Percentiles rank a stretch among this genome's conserved stretches.
Conservation (phyloP, 345 rosid species). For the Mangifera indica region DNA sequence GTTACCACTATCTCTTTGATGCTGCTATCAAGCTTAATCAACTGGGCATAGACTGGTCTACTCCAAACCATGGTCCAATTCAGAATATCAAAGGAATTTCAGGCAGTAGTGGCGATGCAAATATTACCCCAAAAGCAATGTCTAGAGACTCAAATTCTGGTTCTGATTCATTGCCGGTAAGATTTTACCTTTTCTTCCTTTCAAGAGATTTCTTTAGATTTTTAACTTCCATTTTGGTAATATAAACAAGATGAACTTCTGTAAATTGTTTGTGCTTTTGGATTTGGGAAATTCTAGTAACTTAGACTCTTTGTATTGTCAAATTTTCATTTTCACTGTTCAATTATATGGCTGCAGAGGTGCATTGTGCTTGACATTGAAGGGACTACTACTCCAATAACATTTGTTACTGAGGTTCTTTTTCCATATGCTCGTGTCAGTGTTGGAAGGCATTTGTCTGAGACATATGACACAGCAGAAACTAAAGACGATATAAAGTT, state of each 20-base stretch:
- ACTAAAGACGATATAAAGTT: conserved; percentile 75
- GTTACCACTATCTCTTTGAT: conserved; percentile 89
- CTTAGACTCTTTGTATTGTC: not conserved
- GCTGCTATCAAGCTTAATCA: conserved; percentile 93
- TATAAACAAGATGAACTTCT: not conserved
- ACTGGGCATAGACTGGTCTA: conserved; percentile 68
- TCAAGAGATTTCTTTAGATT: not conserved
- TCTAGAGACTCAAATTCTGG: conserved; percentile 41
- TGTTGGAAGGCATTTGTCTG: conserved; percentile 75
- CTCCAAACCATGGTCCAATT: conserved; percentile 72
- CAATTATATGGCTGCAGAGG: conserved; percentile 49
- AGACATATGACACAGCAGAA: conserved; percentile 71
- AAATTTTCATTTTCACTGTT: conserved; percentile 10
- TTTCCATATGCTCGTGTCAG: conserved; percentile 90
- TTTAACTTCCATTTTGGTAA: conserved; percentile 1
- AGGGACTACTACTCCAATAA: conserved; percentile 96
- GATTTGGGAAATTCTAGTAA: not conserved
- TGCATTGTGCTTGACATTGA: conserved; percentile 93
- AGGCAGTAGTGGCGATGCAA: conserved; percentile 26
- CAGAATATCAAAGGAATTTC: conserved; percentile 39
- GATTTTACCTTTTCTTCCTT: conserved; percentile 19
- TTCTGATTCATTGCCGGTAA: conserved; percentile 47
- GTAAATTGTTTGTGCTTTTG: not conserved
- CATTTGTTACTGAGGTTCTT: conserved; percentile 86
- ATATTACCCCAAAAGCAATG: conserved; percentile 40